These are phyloP conservation scores for Zygosaccharomyces lentus DNA, from an alignment of 805 yeast species.

Conservation along the genomic window DNA sequence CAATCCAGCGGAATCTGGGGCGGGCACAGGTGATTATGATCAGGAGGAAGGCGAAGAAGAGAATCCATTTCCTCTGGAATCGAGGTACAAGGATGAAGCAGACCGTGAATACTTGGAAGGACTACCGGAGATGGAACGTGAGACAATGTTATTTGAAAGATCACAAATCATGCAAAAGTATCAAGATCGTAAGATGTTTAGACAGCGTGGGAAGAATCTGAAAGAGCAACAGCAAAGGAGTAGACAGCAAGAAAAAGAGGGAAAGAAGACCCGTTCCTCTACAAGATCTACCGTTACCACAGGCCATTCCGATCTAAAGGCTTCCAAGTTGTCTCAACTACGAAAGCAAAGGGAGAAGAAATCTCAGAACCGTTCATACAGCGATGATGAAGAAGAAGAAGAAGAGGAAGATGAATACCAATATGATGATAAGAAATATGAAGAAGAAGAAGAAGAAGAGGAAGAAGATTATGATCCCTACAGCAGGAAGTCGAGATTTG, in stretches of 20 bases:
- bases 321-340: constrained; percentile 63
- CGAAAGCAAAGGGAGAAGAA: constrained; percentile 71
- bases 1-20: constrained; percentile 31
- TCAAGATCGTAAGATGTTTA: constrained; percentile 78
- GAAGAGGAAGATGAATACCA: constrained; percentile 42
- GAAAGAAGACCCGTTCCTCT: constrained; percentile 29
- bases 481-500: constrained; percentile 30
- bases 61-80: constrained; percentile 91
- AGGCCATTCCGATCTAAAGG: constrained; percentile 38
- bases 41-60: constrained; percentile 40
- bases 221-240: constrained; percentile 27
- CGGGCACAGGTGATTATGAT: constrained; percentile 27
- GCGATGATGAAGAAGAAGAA: constrained; percentile 43
- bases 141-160: constrained; percentile 85
- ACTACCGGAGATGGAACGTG: constrained; percentile 91
- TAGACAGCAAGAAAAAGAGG: constrained; percentile 26
- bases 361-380: constrained; percentile 40
- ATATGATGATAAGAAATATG: constrained; percentile 35
- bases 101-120: constrained; percentile 62
- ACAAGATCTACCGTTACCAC: constrained; percentile 38
- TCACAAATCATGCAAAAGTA: constrained; percentile 85
- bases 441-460: constrained; percentile 39
- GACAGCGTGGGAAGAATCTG: constrained; percentile 65
- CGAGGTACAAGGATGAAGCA: constrained; percentile 76
- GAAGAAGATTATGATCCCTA: constrained; percentile 41